Evolutionary conservation across 2,329 filamentous ascomycete genomes (phyloP).

Genomic region (Exophiala sideris): DNA sequence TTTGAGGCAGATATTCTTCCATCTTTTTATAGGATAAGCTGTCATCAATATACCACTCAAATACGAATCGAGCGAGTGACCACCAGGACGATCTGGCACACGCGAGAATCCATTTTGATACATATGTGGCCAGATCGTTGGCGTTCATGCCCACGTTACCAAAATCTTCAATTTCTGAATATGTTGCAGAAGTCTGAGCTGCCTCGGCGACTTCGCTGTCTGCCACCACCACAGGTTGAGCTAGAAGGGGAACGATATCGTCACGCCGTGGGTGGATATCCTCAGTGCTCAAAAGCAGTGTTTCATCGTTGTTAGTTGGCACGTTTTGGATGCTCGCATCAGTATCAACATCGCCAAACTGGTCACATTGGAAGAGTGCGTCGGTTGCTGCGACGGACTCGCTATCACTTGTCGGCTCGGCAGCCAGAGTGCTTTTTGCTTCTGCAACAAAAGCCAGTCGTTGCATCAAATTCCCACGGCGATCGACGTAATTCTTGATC

Average conservation of each 20-base stretch:
- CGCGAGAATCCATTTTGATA: constrained; percentile 1
- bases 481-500: neutral
- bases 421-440: neutral
- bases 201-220: neutral
- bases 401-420: neutral
- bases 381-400: neutral
- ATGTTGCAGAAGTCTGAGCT: neutral
- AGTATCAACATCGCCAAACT: neutral
- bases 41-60: neutral
- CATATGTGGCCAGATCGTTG: neutral
- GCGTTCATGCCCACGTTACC: neutral
- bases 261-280: neutral
- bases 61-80: neutral
- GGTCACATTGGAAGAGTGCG: neutral
- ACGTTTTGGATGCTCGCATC: neutral
- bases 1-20: no score
- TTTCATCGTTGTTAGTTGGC: neutral
- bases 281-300: neutral
- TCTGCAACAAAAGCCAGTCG: neutral
- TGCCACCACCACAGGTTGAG: neutral
- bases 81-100: constrained; percentile 4
- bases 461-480: neutral
- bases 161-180: no score
- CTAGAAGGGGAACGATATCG: neutral
- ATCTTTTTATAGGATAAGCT: no score